Base-by-base conservation (phyloP, 331 rosid species). In the Malus hybrid region DNA sequence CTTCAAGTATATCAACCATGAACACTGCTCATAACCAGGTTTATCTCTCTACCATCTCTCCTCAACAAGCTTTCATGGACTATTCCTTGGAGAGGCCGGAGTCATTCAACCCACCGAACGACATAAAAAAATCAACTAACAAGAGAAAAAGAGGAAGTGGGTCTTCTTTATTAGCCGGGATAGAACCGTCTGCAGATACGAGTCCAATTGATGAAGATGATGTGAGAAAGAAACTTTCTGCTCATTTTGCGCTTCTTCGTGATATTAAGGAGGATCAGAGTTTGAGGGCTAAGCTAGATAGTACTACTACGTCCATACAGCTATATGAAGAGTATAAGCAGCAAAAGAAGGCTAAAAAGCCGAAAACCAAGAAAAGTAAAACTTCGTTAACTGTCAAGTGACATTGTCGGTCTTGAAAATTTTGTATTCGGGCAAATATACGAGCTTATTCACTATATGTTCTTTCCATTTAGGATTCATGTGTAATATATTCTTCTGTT, bases 221-320 rank as follows among this genome's bases (percentile, higher is more conserved):
- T 70, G 70, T 92, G 78, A 83, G 66, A 68, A 80, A 64, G 77
- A 92, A 89, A 66, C 92, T 92, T 12, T 53, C 81, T 73, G 61
- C 93, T 16, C 92, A 84, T 86, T 92, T 92, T 74, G 62, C 13
- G 76, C 74, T 92, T 79, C 87, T 90, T 68, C 87, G 80, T 1
- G 97, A 89, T 73, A 89, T 95, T 9, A 90, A 89, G 87, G 97
- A 87, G 83, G 86, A 92, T 66, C 88, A 78, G 73, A 87, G 89
- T 75, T 68, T 95, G 86, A 87, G 97, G 74, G 75, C 80, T 7
- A 87, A 89, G 82, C 81, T 94, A 80, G 89, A 87, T 33, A 83
- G 67, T 66, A 85, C 89, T 32, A 26, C 83, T 3, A 75, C 75
- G 48, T 83, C 86, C 39, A 83, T 92, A 15, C 83, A 89, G 86